Evolutionary conservation across 2,329 filamentous ascomycete genomes (phyloP).

Genomic region (Pseudogymnoascus sp.): DNA sequence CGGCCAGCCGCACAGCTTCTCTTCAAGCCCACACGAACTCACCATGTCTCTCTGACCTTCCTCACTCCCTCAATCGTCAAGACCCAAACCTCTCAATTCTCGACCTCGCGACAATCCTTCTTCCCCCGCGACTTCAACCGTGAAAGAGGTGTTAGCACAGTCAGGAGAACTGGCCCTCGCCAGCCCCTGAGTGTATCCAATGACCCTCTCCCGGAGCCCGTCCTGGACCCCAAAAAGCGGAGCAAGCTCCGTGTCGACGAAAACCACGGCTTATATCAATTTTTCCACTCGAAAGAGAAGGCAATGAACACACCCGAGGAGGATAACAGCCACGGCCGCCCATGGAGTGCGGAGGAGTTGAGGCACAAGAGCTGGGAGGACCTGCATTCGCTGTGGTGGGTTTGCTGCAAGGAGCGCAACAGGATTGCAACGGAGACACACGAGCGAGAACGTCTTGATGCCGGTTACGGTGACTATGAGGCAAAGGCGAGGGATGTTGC

Average conservation of each 20-base stretch:
- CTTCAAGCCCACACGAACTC: conserved; percentile 15
- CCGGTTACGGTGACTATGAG: conserved; percentile 70
- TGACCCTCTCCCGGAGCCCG: conserved; percentile 66
- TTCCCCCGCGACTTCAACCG: conserved; percentile 65
- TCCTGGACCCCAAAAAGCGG: conserved; percentile 50
- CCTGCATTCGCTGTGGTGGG: conserved; percentile 88
- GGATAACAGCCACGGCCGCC: conserved; percentile 64
- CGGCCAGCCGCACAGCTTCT: conserved; percentile 19
- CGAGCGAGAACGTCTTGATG: conserved; percentile 60
- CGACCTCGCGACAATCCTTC: conserved; percentile 22
- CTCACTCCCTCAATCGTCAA: conserved; percentile 26
- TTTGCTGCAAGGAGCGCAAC: conserved; percentile 86
- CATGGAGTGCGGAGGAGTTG: conserved; percentile 81
- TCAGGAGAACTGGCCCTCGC: conserved; percentile 69
- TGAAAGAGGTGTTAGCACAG: conserved; percentile 71
- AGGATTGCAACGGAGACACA: conserved; percentile 69
- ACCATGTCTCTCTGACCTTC: conserved; percentile 24
- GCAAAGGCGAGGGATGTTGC: conserved; percentile 52
- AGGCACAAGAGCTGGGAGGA: conserved; percentile 89
- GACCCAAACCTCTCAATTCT: conserved; percentile 27
- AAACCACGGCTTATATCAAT: conserved; percentile 85
- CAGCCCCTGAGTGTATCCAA: conserved; percentile 68
- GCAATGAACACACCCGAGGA: conserved; percentile 67
- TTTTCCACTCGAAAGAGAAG: conserved; percentile 68
- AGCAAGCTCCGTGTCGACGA: conserved; percentile 50